Base-by-base conservation (phyloP, 2,329 filamentous ascomycete genomes). In the Myotisia sp. region DNA sequence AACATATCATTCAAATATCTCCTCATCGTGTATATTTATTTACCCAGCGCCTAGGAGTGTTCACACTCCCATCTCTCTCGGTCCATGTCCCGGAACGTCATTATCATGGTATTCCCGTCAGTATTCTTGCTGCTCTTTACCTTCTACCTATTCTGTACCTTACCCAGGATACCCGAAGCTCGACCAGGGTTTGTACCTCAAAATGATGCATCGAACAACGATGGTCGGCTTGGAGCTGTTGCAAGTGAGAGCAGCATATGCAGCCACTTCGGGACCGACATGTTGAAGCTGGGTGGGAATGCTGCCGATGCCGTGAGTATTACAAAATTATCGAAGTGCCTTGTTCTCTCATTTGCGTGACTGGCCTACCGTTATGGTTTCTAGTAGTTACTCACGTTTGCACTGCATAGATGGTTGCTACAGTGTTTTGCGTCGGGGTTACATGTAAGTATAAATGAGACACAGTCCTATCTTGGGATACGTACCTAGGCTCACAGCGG, bases 391-490 rank as follows among this genome's bases (percentile, higher is more conserved):
- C n/a, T n/a, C n/a, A n/a, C n/a, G 6, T 22, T 10, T 33, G 22
- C 7, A 8, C 20, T 2, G 6, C 31, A 3, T 41, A 69, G 66
- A 58, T 83, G 41, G 74, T 86, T 13, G 79, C 74, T 19, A 80
- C 79, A 0, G 74, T 74, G 5, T 69, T 86, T 33, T 87, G 81
- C 42, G 70, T 85, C 23, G 81, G 81, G 4, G 76, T 81, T 5
- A 68, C 80, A 28, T 77, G 66, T 62, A 49, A 47, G 54, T 49
- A 8, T 23, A n/a, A n/a, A n/a, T n/a, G 14, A 7, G 18, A 33
- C 16, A 4, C 7, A 14, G 20, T 13, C 16, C 16, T 2, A 35
- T 22, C 17, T 29, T 17, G 10, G 6, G 7, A 12, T 18, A 19
- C 12, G 29, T 5, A 6, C 26, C 17, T 1, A 13, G 6, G 9